Evolutionary conservation across 2,329 filamentous ascomycete genomes (phyloP).

Genomic region (Neonectria coccinea): DNA sequence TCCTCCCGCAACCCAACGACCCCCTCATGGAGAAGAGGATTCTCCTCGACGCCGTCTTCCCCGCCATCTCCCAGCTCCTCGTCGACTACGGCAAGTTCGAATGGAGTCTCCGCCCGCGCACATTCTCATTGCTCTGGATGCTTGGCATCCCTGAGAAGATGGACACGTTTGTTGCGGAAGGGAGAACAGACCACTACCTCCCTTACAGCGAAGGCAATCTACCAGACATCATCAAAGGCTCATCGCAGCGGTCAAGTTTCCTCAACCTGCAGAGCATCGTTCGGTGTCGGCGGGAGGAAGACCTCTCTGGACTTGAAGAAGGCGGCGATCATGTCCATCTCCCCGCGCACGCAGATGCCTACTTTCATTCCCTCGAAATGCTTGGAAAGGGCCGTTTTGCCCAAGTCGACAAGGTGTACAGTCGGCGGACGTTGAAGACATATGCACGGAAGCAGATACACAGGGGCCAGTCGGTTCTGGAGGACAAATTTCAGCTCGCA

Average conservation of each 20-base stretch:
- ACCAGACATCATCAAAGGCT: conserved; percentile 9
- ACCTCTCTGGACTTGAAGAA: neutral
- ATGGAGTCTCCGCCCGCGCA: conserved; percentile 11
- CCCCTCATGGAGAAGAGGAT: too few species aligned
- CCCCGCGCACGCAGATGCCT: neutral
- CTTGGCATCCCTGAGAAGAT: neutral
- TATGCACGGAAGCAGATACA: neutral
- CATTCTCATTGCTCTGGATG: conserved; percentile 11
- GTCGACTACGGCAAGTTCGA: conserved; percentile 7
- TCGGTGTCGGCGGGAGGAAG: neutral
- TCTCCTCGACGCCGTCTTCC: too few species aligned
- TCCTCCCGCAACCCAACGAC: too few species aligned
- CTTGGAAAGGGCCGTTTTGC: neutral
- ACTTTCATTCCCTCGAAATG: neutral
- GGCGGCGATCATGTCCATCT: neutral
- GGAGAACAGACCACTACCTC: neutral
- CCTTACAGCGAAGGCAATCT: conserved; percentile 5
- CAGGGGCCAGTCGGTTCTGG: neutral
- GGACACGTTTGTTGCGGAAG: neutral
- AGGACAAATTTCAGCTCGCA: neutral
- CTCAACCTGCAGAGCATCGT: conserved; percentile 7
- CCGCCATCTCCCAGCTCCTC: neutral
- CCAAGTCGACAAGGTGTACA: neutral
- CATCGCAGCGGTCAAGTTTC: neutral
- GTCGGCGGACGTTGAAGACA: neutral